phyloP scores from a whole-genome alignment of 257 asterid species.

The Gynochthodes officinalis region DNA sequence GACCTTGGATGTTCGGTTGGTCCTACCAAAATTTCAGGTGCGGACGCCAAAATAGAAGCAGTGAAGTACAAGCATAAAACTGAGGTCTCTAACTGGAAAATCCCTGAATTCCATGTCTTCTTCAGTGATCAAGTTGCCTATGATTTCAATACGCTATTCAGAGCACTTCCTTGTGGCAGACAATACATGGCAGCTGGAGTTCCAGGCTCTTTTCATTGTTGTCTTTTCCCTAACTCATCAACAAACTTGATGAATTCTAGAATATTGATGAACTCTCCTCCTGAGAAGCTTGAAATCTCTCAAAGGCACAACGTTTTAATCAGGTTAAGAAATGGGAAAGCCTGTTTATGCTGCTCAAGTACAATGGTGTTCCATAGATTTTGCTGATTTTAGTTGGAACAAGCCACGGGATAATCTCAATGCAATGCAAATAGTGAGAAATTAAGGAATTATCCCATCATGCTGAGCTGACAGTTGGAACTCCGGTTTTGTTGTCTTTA shows the following conservation, averaged over 20 bases:
- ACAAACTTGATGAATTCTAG: constrained; percentile 8
- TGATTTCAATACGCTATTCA: constrained; percentile 13
- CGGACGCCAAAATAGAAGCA: constrained; percentile 36
- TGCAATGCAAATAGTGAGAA: too few relatives aligned
- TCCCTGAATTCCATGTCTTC: constrained; percentile 5
- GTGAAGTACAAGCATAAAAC: constrained; percentile 17
- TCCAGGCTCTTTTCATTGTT: constrained; percentile 14
- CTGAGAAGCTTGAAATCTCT: too few relatives aligned
- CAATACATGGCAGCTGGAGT: constrained; percentile 14
- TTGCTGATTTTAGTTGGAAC: too few relatives aligned
- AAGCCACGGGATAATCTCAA: too few relatives aligned
- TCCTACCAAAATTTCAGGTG: constrained; percentile 42
- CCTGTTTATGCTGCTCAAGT: too few relatives aligned
- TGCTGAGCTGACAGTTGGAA: too few relatives aligned
- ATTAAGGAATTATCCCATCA: too few relatives aligned
- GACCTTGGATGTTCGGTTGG: constrained; percentile 62
- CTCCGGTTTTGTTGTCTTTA: too few relatives aligned
- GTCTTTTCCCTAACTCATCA: constrained; percentile 14
- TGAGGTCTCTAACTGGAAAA: background rate
- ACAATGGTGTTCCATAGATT: too few relatives aligned
- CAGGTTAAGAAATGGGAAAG: too few relatives aligned
- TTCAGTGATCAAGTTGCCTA: constrained; percentile 5
- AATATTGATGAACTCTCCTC: too few relatives aligned
- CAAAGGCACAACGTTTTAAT: too few relatives aligned
- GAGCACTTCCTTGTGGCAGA: constrained; percentile 5